Base-by-base conservation (phyloP, 768 basidiomycete species). In the Xerocomellus dryophilus region DNA sequence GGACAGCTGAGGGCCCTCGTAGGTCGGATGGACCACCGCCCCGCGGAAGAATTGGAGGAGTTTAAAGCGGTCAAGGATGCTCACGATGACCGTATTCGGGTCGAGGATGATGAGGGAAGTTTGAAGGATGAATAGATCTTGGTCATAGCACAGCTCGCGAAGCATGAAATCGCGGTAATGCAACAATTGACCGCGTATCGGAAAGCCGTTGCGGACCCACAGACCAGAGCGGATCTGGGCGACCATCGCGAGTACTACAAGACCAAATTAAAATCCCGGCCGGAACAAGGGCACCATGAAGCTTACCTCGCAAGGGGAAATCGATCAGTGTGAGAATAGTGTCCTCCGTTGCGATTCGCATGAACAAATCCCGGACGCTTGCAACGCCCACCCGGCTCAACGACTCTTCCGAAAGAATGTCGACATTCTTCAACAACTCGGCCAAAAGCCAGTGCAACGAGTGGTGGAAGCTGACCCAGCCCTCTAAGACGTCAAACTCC, bases 161-260 rank as follows among this genome's bases (percentile, higher is more conserved):
- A 98, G 83, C 81, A 90, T 88, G 70, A 93, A 93, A 67, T 98
- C 96, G 25, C 94, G 88, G 68, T 99, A 99, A 67, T 98, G 96
- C 48, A 95, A 80, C 5, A 94, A 78, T 68, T 98, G 97, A 0
- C 94, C 93, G 2, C 96, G 87, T 61, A 98, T 95, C 15, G 89
- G 89, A 64, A 94, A 91, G 4, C 97, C 97, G 62, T 99, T 99
- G 50, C 96, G 88, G 8, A 97, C 95, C 97, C 97, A 99, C 5
- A 98, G 78, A 0, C 94, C 94, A 0, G 92, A 89, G 23, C 94
- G 84, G 47, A 98, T 93, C 67, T 98, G 97, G 0, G 95, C 93
- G 42, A 96, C 86, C 86, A 95, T 93, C 2, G 86, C 82, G 25
- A 94, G 76, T 7, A 92, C 93, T 94, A 50, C 21, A 10, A 51